phyloP scores from a whole-genome alignment of 1,139 yeast species.

The Eremothecium sinecaudum region DNA sequence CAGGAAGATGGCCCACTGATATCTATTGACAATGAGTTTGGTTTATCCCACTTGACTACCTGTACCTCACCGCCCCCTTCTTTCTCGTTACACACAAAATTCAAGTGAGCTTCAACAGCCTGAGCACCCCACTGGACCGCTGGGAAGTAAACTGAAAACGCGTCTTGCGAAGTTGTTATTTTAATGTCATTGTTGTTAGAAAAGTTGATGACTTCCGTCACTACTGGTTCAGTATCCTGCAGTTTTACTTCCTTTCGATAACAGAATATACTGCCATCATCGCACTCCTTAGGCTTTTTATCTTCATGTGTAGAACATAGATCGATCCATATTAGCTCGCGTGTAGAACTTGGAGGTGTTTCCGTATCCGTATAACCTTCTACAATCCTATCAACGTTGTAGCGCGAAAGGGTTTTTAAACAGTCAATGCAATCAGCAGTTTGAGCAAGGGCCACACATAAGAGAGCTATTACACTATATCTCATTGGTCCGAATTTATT shows the following conservation, averaged over 20 bases:
- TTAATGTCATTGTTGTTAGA: conserved; percentile 10
- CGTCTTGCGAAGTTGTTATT: conserved; percentile 12
- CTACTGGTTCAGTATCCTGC: conserved; percentile 32
- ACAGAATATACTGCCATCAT: conserved; percentile 59
- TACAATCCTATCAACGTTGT: conserved; percentile 14
- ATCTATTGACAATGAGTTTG: too few species aligned
- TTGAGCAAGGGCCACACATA: too few species aligned
- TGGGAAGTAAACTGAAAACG: conserved; percentile 37
- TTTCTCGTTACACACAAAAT: too few species aligned
- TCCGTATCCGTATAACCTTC: conserved; percentile 31
- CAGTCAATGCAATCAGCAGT: too few species aligned
- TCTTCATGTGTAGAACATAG: conserved; percentile 48
- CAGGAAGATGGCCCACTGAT: conserved; percentile 34
- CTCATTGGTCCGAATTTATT: too few species aligned
- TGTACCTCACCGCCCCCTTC: too few species aligned
- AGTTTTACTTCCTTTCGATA: conserved; percentile 48
- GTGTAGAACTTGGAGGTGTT: conserved; percentile 73
- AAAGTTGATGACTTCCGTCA: conserved; percentile 26
- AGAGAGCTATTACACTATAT: neutral
- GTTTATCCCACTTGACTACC: too few species aligned
- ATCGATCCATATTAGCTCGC: conserved; percentile 58
- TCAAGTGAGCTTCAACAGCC: too few species aligned
- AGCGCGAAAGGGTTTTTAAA: too few species aligned
- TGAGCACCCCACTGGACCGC: conserved; percentile 92
- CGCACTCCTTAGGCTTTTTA: conserved; percentile 40